phyloP scores from a whole-genome alignment of 176 grass and related monocot genomes.

The Oryza glaberrima region DNA sequence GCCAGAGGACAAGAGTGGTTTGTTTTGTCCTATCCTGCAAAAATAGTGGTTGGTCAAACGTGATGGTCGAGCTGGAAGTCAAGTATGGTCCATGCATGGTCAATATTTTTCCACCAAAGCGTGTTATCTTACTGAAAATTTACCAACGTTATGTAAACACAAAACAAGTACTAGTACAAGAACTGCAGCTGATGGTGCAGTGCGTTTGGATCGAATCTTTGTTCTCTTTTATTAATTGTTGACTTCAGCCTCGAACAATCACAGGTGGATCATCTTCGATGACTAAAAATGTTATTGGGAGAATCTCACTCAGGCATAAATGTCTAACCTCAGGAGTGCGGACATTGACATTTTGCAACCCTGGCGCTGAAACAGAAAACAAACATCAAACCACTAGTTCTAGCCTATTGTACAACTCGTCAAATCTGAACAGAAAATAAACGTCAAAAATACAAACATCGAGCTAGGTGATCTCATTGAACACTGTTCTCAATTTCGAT shows the following conservation, averaged over 20 bases:
- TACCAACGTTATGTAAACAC: not conserved
- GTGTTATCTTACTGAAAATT: not conserved
- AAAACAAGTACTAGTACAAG: not conserved
- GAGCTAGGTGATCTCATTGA: too few relatives aligned
- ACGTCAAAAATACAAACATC: not conserved
- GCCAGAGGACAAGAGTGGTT: conserved; percentile 46
- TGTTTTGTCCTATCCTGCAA: conserved; percentile 1
- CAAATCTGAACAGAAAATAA: not conserved
- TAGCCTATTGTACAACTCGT: not conserved
- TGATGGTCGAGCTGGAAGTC: conserved; percentile 33
- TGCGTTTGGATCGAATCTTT: not conserved
- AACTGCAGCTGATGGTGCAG: too few relatives aligned
- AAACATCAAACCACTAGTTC: too few relatives aligned
- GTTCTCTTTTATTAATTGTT: too few relatives aligned
- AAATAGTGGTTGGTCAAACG: conserved; percentile 40
- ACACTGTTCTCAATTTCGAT: not conserved
- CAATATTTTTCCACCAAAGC: conserved; percentile 32
- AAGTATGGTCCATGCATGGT: conserved; percentile 35
- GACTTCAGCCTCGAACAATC: not conserved
- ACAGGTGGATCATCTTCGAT: conserved; percentile 14
- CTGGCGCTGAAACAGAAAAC: not conserved
- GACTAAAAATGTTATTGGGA: not conserved
- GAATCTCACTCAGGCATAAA: conserved; percentile 2
- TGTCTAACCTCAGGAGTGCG: not conserved
- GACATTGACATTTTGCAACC: not conserved